phyloP scores from a whole-genome alignment of 208 protist species.

The Strigomonas culicis region DNA sequence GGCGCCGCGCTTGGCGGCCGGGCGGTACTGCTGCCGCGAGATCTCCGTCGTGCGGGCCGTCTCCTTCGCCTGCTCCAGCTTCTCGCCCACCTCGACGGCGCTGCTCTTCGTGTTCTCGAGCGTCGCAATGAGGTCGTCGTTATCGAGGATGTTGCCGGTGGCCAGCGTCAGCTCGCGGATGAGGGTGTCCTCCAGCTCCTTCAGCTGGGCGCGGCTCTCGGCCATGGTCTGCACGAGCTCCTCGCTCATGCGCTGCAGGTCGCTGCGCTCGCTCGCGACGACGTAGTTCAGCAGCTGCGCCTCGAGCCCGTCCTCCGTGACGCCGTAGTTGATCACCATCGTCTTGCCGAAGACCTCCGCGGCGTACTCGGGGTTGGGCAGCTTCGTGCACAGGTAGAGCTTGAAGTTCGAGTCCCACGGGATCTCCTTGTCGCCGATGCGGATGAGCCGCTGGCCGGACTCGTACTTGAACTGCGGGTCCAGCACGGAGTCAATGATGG shows the following conservation, averaged over 20 bases:
- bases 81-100: slow-evolving; percentile 94
- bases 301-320: slow-evolving; percentile 97
- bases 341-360: slow-evolving; percentile 98
- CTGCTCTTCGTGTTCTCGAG: slow-evolving; percentile 98
- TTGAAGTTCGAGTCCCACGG: slow-evolving; percentile 98
- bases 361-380: slow-evolving; percentile 98
- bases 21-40: slow-evolving; percentile 94
- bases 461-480: slow-evolving; percentile 95
- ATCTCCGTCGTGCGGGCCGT: slow-evolving; percentile 96
- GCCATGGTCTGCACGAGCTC: slow-evolving; percentile 97
- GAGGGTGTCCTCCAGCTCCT: slow-evolving; percentile 98
- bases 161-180: slow-evolving; percentile 95
- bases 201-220: slow-evolving; percentile 95
- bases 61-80: slow-evolving; percentile 93
- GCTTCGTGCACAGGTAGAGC: slow-evolving; percentile 97
- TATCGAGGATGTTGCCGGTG: slow-evolving; percentile 98
- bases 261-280: slow-evolving; percentile 95
- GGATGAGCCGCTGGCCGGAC: slow-evolving; percentile 84
- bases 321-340: slow-evolving; percentile 98
- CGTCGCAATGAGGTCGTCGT: slow-evolving; percentile 97
- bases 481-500: slow-evolving; percentile 98
- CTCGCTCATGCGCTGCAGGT: slow-evolving; percentile 95
- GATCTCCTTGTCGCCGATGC: slow-evolving; percentile 96
- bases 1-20: slow-evolving; percentile 95
- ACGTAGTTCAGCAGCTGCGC: slow-evolving; percentile 99